Conservation (phyloP, 352 stramenopile species). For the Phytophthora meadii region DNA sequence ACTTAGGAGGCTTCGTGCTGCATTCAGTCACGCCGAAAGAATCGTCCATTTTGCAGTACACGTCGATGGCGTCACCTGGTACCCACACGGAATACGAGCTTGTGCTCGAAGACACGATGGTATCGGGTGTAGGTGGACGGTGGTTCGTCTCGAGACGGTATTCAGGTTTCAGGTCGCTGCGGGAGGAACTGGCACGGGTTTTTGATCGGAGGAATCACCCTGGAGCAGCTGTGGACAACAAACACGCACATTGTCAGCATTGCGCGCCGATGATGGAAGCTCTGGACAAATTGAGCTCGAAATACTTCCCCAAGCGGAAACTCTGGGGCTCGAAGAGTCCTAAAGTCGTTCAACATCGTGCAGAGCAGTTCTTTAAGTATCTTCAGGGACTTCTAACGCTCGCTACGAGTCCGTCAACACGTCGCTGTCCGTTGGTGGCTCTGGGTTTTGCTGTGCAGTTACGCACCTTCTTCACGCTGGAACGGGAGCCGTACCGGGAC, state of each 20-base stretch:
- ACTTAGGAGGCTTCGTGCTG: conserved; percentile 64
- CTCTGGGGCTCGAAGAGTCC: conserved; percentile 65
- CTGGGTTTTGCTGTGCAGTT: conserved; percentile 60
- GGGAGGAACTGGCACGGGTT: conserved; percentile 56
- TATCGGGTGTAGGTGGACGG: conserved; percentile 29
- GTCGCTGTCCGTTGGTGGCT: conserved; percentile 63
- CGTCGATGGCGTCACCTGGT: conserved; percentile 45
- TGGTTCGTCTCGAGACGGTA: conserved; percentile 78
- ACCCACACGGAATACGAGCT: conserved; percentile 76
- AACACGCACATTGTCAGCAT: conserved; percentile 61
- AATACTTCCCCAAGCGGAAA: conserved; percentile 61
- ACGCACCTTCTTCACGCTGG: conserved; percentile 66
- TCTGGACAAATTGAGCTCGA: conserved; percentile 49
- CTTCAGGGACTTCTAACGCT: conserved; percentile 62
- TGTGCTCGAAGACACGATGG: conserved; percentile 42
- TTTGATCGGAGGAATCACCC: conserved; percentile 44
- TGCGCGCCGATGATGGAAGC: conserved; percentile 58
- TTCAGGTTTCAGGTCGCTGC: conserved; percentile 69
- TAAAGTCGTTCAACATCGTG: conserved; percentile 49
- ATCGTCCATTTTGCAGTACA: conserved; percentile 55
- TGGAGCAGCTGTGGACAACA: conserved; percentile 6
- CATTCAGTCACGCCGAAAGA: conserved; percentile 71
- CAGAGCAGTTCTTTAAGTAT: conserved; percentile 64
- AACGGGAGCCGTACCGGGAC: conserved; percentile 49
- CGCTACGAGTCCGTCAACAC: conserved; percentile 55